Conservation (phyloP, 495 filamentous ascomycete genomes). For the Tuber brumale region DNA sequence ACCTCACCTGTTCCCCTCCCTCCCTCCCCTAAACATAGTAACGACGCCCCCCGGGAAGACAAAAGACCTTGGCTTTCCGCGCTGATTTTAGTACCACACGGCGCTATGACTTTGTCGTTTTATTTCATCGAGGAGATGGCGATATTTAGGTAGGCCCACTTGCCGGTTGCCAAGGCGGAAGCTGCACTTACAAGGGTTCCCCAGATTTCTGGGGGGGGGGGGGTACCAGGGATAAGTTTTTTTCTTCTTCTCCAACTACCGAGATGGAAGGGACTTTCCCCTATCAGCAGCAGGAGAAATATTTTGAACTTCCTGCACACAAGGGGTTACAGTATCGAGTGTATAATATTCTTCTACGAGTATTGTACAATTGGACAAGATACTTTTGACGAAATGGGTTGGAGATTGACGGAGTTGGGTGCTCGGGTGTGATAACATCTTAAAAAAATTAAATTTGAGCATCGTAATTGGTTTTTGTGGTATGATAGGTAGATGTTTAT, state of each 20-base stretch:
- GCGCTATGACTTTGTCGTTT: too few relatives aligned
- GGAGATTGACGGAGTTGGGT: neutral
- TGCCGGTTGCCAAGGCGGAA: neutral
- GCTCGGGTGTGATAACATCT: too few relatives aligned
- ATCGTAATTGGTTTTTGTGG: neutral
- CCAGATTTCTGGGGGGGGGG: too few relatives aligned
- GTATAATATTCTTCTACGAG: neutral
- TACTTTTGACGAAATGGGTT: neutral
- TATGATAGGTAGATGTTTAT: too few relatives aligned
- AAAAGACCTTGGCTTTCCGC: too few relatives aligned
- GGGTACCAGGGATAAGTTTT: neutral
- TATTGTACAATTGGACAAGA: neutral
- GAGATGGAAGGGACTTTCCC: neutral
- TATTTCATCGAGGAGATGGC: too few relatives aligned
- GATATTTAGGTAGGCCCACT: neutral
- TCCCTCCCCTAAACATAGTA: too few relatives aligned
- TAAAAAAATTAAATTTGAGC: too few relatives aligned
- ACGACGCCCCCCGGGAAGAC: too few relatives aligned
- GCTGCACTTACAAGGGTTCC: neutral
- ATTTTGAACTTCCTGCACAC: neutral
- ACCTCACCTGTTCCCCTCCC: too few relatives aligned
- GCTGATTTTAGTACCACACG: too few relatives aligned
- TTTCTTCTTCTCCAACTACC: neutral
- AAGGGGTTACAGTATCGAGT: too few relatives aligned
- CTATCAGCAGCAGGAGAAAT: neutral